Conservation (phyloP, 2,329 filamentous ascomycete genomes). For the Penicillium hesseltinei region DNA sequence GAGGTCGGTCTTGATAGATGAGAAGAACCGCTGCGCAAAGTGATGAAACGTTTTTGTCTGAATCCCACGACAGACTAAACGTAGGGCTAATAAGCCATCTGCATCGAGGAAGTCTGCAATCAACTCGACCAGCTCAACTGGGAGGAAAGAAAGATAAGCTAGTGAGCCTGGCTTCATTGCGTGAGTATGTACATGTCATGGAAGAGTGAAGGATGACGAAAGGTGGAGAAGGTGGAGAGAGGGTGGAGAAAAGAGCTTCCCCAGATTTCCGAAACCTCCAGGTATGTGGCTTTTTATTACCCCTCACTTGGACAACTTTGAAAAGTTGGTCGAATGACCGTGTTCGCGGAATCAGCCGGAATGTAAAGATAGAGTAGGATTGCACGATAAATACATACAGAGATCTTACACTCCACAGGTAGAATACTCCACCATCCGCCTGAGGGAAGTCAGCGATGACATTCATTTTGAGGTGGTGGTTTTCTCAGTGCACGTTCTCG, state of each 20-base stretch:
- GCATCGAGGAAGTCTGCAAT: slow-evolving; percentile 12
- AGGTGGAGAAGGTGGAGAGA: background rate
- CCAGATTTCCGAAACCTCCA: background rate
- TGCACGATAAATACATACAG: background rate
- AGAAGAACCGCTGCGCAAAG: slow-evolving; percentile 23
- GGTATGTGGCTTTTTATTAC: background rate
- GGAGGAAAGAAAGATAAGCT: slow-evolving; percentile 9
- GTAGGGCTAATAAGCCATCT: slow-evolving; percentile 16
- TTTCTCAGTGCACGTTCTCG: background rate
- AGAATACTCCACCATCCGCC: background rate
- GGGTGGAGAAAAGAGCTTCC: slow-evolving; percentile 5
- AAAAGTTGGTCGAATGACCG: background rate
- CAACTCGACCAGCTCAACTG: slow-evolving; percentile 23
- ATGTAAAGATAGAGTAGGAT: background rate
- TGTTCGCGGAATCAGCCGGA: background rate
- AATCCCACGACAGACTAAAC: slow-evolving; percentile 18
- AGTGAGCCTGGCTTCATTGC: slow-evolving; percentile 1
- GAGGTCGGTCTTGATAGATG: slow-evolving; percentile 22
- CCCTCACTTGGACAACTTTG: slow-evolving; percentile 2
- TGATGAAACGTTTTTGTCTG: slow-evolving; percentile 26
- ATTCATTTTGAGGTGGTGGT: background rate
- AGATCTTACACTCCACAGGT: background rate
- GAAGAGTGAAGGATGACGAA: background rate
- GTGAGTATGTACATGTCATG: background rate
- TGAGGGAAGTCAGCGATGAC: background rate